phyloP scores from a whole-genome alignment of 257 asterid species.

The Lavandula angustifolia region DNA sequence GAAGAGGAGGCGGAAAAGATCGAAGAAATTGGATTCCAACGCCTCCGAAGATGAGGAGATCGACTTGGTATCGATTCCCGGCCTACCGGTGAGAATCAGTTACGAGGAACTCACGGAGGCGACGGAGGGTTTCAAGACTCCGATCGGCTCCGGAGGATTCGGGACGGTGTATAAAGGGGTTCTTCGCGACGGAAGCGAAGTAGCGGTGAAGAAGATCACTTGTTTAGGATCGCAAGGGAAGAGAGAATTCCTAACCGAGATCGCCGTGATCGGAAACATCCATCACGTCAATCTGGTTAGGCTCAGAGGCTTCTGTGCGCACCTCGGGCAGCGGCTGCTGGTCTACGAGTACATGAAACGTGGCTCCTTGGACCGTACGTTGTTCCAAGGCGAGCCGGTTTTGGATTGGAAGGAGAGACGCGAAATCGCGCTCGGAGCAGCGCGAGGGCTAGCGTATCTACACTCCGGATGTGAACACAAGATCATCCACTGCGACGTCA shows the following conservation, averaged over 20 bases:
- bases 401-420: slow-evolving; percentile 9
- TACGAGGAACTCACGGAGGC: neutral
- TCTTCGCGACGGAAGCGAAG: neutral
- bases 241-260: slow-evolving; percentile 18
- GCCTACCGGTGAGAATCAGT: neutral
- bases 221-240: slow-evolving; percentile 16
- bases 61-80: neutral
- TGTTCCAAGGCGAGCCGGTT: neutral
- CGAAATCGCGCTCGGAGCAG: slow-evolving; percentile 14
- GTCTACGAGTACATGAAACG: slow-evolving; percentile 15
- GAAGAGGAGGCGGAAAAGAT: slow-evolving; percentile 24
- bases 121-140: neutral
- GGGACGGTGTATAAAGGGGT: slow-evolving; percentile 12
- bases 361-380: neutral
- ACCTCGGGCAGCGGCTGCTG: neutral
- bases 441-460: slow-evolving; percentile 4
- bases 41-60: neutral
- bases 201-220: slow-evolving; percentile 16
- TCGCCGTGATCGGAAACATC: slow-evolving; percentile 10
- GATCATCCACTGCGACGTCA: slow-evolving; percentile 26
- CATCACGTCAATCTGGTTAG: slow-evolving; percentile 18
- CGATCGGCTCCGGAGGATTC: neutral
- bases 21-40: too few species aligned
- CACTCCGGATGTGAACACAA: slow-evolving; percentile 3
- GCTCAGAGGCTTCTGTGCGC: slow-evolving; percentile 17